A percentile compares a stretch with the other conserved stretches of the same genome.
Evolutionary conservation across 805 yeast genomes (phyloP).

Genomic region (Candida ovalis): DNA sequence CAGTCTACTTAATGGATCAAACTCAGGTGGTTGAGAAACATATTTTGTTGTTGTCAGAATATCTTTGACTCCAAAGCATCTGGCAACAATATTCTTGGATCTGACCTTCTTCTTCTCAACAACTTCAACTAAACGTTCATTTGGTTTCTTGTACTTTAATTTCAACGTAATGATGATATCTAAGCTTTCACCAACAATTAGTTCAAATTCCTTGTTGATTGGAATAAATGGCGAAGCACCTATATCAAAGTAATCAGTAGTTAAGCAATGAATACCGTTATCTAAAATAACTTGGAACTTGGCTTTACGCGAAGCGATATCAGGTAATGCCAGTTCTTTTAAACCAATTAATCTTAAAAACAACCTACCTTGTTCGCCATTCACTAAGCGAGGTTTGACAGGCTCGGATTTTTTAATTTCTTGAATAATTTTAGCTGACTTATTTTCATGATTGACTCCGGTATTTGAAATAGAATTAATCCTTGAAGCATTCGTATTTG

Average conservation of each 20-base stretch:
- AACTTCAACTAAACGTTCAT: constrained; percentile 54
- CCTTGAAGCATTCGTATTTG: constrained; percentile 2
- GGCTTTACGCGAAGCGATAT: constrained; percentile 41
- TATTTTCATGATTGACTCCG: not conserved
- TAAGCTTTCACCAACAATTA: constrained; percentile 55
- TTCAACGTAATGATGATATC: constrained; percentile 73
- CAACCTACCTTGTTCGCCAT: constrained; percentile 44
- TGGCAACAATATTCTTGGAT: constrained; percentile 29
- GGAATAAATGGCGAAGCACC: constrained; percentile 25
- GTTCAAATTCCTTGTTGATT: constrained; percentile 75
- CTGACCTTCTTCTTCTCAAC: constrained; percentile 43
- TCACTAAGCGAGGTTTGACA: constrained; percentile 11
- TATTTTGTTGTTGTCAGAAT: constrained; percentile 46
- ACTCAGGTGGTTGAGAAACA: constrained; percentile 43
- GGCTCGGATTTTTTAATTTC: not conserved
- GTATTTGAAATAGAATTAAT: constrained; percentile 6
- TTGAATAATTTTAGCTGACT: not conserved
- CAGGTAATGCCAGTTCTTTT: constrained; percentile 45
- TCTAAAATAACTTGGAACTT: constrained; percentile 57
- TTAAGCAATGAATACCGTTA: constrained; percentile 76
- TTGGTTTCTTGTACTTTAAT: constrained; percentile 50
- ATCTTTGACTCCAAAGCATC: constrained; percentile 37
- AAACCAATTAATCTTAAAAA: constrained; percentile 49
- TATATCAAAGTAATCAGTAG: constrained; percentile 46
- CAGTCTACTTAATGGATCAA: constrained; percentile 57